Percentiles rank a stretch among this genome's conserved stretches.
Evolutionary conservation across 495 filamentous ascomycete species (phyloP).

Genomic region (Cairneyella variabilis): DNA sequence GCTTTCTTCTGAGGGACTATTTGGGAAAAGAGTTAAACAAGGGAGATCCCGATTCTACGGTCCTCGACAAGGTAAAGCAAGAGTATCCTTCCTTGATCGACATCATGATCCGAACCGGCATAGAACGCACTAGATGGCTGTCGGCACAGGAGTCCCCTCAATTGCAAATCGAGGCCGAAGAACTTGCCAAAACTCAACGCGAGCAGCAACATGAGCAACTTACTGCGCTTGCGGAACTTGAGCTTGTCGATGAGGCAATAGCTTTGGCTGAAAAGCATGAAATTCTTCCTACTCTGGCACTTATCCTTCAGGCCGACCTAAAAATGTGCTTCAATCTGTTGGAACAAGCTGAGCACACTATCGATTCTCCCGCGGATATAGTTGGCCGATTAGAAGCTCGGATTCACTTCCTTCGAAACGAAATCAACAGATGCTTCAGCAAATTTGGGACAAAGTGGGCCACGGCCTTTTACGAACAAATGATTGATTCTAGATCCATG

Average conservation of each 20-base stretch:
- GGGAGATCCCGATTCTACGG: slow-evolving; percentile 24
- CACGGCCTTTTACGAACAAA: slow-evolving; percentile 70
- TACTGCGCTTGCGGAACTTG: slow-evolving; percentile 56
- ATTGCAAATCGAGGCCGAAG: slow-evolving; percentile 31
- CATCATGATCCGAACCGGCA: slow-evolving; percentile 54
- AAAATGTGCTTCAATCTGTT: slow-evolving; percentile 1
- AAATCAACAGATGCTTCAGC: slow-evolving; percentile 57
- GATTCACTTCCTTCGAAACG: slow-evolving; percentile 17
- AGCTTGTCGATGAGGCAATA: slow-evolving; percentile 54
- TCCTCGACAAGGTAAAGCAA: slow-evolving; percentile 42
- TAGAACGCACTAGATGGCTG: slow-evolving; percentile 61
- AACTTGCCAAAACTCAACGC: slow-evolving; percentile 29
- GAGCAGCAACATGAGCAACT: slow-evolving; percentile 13
- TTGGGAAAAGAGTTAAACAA: slow-evolving; percentile 3
- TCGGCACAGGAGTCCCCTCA: slow-evolving; percentile 42
- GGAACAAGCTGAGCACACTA: neutral
- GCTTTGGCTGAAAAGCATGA: slow-evolving; percentile 61
- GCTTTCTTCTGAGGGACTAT: slow-evolving; percentile 31
- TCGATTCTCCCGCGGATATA: too few species aligned
- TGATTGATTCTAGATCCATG: slow-evolving; percentile 61
- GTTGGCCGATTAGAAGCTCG: slow-evolving; percentile 9
- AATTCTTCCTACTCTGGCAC: slow-evolving; percentile 58
- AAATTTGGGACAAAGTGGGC: slow-evolving; percentile 75
- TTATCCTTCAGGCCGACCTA: slow-evolving; percentile 37
- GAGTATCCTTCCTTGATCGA: slow-evolving; percentile 52